Evolutionary conservation across 2,329 filamentous ascomycete genomes (phyloP).

Genomic region (Neonectria faginata): DNA sequence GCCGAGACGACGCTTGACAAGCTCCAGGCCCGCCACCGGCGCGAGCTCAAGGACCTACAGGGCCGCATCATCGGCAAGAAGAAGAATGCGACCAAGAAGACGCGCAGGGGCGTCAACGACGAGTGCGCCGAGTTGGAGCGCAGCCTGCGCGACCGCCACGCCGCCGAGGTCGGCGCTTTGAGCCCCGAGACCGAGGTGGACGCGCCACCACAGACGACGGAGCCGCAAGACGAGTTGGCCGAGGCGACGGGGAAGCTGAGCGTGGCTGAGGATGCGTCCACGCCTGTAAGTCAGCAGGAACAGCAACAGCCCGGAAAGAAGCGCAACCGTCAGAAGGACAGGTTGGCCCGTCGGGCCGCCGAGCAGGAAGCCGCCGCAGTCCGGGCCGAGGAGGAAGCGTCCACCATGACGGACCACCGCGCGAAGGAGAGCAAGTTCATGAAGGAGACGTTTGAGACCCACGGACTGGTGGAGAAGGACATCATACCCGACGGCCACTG

Average conservation of each 20-base stretch:
- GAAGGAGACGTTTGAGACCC: slow-evolving; percentile 71
- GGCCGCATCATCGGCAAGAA: slow-evolving; percentile 92
- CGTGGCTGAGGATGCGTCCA: slow-evolving; percentile 22
- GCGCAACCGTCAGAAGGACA: slow-evolving; percentile 90
- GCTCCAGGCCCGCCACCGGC: slow-evolving; percentile 82
- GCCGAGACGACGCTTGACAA: slow-evolving; percentile 74
- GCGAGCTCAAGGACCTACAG: slow-evolving; percentile 89
- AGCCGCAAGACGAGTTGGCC: slow-evolving; percentile 28
- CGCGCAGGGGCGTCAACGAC: slow-evolving; percentile 77
- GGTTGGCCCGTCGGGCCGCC: slow-evolving; percentile 87
- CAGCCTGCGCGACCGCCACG: slow-evolving; percentile 74
- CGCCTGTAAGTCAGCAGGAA: slow-evolving; percentile 22
- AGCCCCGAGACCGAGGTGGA: slow-evolving; percentile 45
- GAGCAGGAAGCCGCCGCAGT: slow-evolving; percentile 78
- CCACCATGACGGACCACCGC: slow-evolving; percentile 78
- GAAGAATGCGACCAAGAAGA: slow-evolving; percentile 94
- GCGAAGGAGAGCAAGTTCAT: slow-evolving; percentile 78
- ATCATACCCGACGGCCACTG: slow-evolving; percentile 95
- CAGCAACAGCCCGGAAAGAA: slow-evolving; percentile 67
- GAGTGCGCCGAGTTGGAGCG: slow-evolving; percentile 80
- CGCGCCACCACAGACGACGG: slow-evolving; percentile 25
- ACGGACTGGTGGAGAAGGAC: slow-evolving; percentile 78
- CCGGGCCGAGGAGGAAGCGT: slow-evolving; percentile 80
- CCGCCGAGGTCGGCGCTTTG: slow-evolving; percentile 65
- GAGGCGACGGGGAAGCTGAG: slow-evolving; percentile 41